Evolutionary conservation across 331 rosid species (phyloP).

Genomic region (Stylosanthes scabra): DNA sequence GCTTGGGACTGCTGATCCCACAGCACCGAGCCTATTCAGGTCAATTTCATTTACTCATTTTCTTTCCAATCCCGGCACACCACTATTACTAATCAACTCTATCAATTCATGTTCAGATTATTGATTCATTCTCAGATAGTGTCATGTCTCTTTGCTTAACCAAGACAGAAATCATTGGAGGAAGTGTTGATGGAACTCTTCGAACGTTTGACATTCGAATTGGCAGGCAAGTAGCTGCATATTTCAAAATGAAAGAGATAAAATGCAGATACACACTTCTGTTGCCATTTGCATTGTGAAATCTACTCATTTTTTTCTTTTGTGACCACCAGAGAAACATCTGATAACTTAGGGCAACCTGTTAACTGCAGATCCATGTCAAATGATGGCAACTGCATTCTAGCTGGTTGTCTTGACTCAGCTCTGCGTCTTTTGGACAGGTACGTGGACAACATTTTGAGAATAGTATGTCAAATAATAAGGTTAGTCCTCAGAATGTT

Average conservation of each 20-base stretch:
- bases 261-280: background rate
- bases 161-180: conserved; percentile 89
- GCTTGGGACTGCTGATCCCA: conserved; percentile 98
- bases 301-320: conserved; percentile 9
- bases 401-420: conserved; percentile 86
- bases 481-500: conserved; percentile 62
- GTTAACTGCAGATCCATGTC: conserved; percentile 93
- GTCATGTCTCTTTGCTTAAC: conserved; percentile 89
- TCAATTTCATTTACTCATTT: too few species aligned
- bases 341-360: conserved; percentile 83
- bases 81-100: conserved; percentile 28
- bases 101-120: conserved; percentile 64
- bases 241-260: conserved; percentile 18
- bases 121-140: conserved; percentile 80
- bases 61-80: too few species aligned
- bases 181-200: conserved; percentile 97
- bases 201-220: conserved; percentile 83
- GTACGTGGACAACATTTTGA: conserved; percentile 38
- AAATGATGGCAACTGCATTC: conserved; percentile 83
- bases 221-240: conserved; percentile 63
- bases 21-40: conserved; percentile 89
- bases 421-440: conserved; percentile 78
- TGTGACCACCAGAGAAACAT: conserved; percentile 66
- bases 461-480: too few species aligned
- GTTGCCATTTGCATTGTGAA: background rate